These are phyloP conservation scores for Pleurostoma richardsiae DNA, from an alignment of 2,329 filamentous ascomycete species.

Conservation along the genomic window DNA sequence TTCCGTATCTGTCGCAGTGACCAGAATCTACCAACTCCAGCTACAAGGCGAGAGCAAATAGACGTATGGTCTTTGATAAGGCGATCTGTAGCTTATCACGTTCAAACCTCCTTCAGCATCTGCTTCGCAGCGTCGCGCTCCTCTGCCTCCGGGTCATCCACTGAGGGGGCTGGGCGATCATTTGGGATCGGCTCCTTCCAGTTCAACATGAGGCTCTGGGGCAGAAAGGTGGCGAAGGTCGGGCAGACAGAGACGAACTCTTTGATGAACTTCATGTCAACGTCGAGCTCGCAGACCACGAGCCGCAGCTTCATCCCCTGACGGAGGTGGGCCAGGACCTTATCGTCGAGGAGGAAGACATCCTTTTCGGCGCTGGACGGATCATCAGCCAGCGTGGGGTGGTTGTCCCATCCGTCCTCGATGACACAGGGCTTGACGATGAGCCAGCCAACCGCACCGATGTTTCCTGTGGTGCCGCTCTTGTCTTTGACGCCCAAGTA, in stretches of 20 bases:
- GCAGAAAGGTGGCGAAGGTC: slow-evolving; percentile 59
- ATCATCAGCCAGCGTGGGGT: slow-evolving; percentile 21
- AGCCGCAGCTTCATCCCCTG: slow-evolving; percentile 57
- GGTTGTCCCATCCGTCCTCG: slow-evolving; percentile 41
- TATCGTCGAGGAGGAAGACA: slow-evolving; percentile 64
- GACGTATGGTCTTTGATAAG: too few species aligned
- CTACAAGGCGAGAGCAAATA: too few species aligned
- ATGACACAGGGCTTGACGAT: slow-evolving; percentile 38
- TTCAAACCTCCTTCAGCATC: background rate
- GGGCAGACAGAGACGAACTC: slow-evolving; percentile 48
- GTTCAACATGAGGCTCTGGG: slow-evolving; percentile 63
- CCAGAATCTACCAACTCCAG: too few species aligned
- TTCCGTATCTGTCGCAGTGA: background rate
- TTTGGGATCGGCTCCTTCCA: slow-evolving; percentile 54
- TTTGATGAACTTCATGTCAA: slow-evolving; percentile 62
- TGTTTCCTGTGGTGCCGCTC: slow-evolving; percentile 20
- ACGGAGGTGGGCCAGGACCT: slow-evolving; percentile 39
- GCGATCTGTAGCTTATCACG: too few species aligned
- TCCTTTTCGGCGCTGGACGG: slow-evolving; percentile 18
- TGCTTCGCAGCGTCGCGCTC: slow-evolving; percentile 16
- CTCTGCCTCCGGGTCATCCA: slow-evolving; percentile 27
- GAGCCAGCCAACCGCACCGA: slow-evolving; percentile 39
- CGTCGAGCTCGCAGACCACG: slow-evolving; percentile 45
- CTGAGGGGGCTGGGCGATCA: slow-evolving; percentile 39
- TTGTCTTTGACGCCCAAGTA: slow-evolving; percentile 36